Evolutionary conservation across 768 basidiomycete species (phyloP).

Genomic region (Trametes punicea): DNA sequence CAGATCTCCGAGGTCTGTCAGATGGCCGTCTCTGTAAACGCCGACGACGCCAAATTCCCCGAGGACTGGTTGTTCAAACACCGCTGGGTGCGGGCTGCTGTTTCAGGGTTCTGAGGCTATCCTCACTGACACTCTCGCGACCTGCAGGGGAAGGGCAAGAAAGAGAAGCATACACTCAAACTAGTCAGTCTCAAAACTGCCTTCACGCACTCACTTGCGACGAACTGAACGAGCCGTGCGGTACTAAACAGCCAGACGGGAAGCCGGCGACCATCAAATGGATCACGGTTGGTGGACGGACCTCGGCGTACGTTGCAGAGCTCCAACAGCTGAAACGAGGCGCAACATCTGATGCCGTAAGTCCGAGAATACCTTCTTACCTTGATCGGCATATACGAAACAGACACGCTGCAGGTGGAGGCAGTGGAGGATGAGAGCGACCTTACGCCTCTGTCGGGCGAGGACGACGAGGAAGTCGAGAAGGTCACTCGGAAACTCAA

Average conservation of each 20-base stretch:
- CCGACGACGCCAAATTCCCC: constrained; percentile 67
- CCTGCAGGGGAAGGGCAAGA: constrained; percentile 58
- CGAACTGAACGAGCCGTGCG: background rate
- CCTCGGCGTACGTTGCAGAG: constrained; percentile 68
- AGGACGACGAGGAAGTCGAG: constrained; percentile 17
- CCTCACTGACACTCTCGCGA: background rate
- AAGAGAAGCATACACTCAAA: constrained; percentile 41
- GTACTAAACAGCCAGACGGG: constrained; percentile 53
- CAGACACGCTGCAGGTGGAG: background rate
- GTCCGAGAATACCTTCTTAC: background rate
- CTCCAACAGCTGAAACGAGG: constrained; percentile 42
- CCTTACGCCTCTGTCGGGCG: constrained; percentile 24
- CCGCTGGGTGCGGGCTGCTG: constrained; percentile 51
- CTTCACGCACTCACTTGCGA: background rate
- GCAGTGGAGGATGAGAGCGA: constrained; percentile 22
- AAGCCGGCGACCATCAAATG: constrained; percentile 69
- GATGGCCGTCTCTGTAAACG: constrained; percentile 64
- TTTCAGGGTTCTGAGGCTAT: too few species aligned
- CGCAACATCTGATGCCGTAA: background rate
- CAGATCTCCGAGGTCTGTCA: constrained; percentile 54
- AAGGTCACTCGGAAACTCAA: constrained; percentile 20
- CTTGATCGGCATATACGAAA: background rate
- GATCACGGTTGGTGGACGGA: constrained; percentile 73
- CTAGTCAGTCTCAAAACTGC: constrained; percentile 36
- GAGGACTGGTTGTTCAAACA: constrained; percentile 64